Evolutionary conservation across 768 basidiomycete species (phyloP).

Genomic region (Clitopilus passeckerianus): DNA sequence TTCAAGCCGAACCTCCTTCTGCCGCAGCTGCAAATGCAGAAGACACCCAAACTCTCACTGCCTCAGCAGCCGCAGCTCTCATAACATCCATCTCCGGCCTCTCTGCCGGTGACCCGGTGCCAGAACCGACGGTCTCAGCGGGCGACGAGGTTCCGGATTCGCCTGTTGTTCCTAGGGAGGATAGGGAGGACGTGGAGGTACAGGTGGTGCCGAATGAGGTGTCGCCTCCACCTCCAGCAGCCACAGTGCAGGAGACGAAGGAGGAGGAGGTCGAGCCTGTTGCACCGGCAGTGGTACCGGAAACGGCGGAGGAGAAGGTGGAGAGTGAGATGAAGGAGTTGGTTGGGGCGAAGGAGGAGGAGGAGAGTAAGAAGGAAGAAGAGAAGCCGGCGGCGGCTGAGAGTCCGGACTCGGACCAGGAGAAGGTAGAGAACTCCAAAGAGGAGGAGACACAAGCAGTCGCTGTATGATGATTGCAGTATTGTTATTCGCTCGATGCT

Average conservation of each 20-base stretch:
- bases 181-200: neutral
- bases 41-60: neutral
- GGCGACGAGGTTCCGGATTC: neutral
- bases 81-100: neutral
- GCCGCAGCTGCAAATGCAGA: neutral
- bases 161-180: neutral
- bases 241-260: neutral
- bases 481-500: too few relatives aligned
- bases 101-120: too few relatives aligned
- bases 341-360: conserved; percentile 8
- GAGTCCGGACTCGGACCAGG: conserved; percentile 3
- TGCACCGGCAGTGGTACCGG: conserved; percentile 4
- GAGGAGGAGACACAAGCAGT: too few relatives aligned
- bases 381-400: neutral
- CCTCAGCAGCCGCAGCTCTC: neutral
- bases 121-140: neutral
- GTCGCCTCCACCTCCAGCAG: neutral
- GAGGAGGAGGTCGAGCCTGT: conserved; percentile 3
- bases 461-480: too few relatives aligned
- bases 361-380: neutral
- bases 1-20: neutral
- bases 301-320: conserved; percentile 1
- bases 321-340: conserved; percentile 10
- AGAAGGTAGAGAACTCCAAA: too few relatives aligned
- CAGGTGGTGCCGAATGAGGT: neutral